Evolutionary conservation across 2,329 filamentous ascomycete genomes (phyloP), one percentile per base, ranked within the genome.

Genomic region (Talaromyces sp.): DNA sequence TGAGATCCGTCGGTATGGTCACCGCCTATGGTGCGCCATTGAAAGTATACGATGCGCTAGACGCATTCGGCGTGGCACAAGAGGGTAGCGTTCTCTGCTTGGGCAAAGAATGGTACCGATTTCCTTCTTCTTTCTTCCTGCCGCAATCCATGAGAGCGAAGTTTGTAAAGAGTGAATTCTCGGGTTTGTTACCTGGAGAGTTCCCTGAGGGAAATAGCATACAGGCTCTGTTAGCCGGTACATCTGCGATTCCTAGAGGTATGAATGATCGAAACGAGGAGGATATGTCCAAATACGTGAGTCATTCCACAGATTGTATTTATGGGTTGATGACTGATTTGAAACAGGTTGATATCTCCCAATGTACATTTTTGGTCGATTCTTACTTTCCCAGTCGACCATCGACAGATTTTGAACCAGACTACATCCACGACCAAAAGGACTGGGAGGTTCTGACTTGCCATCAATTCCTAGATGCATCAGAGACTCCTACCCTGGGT

Each of bases 81-180:
- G 75, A 80, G 1, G 90, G 89, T 17, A 89, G 92, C 68, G 88
- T 84, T 19, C 87, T 99, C 2, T 99, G 95, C 76, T 86, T 97
- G 45, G 93, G 92, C 33, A 99, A 98, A 75, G 95, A 99, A 75
- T 99, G 95, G 95, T 97, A 99, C 77, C 91, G 95, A 41, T 98
- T 97, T 74, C 94, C 95, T 1, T 94, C 91, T 0, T 96, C 93
- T 0, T 98, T 93, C 80, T 93, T 95, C 75, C 83, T 99, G 3
- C 94, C 95, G 0, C 82, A 88, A n/a, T 86, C 87, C 59, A 91
- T 95, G 82, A 89, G 87, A 69, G 90, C 91, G 71, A 97, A 95
- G 71, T 99, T 97, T 73, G 82, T 99, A 70, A 91, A 90, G 69
- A 96, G 92, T 70, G 92, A 95, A 69, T 99, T 99, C 77, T 85